Evolutionary conservation across 179 eudicot species (phyloP), one percentile per base, ranked within the genome.

Genomic region (Kewa caespitosa): DNA sequence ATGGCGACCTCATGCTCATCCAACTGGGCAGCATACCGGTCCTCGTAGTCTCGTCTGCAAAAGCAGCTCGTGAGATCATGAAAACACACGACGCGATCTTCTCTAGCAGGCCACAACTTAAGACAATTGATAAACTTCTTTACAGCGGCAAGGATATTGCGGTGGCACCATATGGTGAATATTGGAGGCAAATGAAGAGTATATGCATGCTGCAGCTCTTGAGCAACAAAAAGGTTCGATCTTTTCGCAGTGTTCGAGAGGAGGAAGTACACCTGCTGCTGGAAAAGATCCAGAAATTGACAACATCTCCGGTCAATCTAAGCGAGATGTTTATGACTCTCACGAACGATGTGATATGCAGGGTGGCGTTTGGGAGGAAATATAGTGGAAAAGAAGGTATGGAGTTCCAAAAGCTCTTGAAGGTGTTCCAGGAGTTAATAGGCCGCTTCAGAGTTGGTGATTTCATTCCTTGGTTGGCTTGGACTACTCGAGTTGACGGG

Each of bases 401-500:
- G n/a, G n/a, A n/a, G n/a, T n/a, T n/a, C n/a, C n/a, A n/a, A n/a
- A n/a, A n/a, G n/a, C n/a, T n/a, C n/a, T n/a, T n/a, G n/a, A n/a
- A n/a, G n/a, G n/a, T n/a, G n/a, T n/a, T n/a, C n/a, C n/a, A n/a
- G n/a, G n/a, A n/a, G n/a, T n/a, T n/a, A n/a, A n/a, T n/a, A n/a
- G n/a, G n/a, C n/a, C n/a, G n/a, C n/a, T n/a, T n/a, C n/a, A n/a
- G n/a, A n/a, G n/a, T n/a, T n/a, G n/a, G n/a, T 18, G 42, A 64
- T 59, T 0, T 72, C 69, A 81, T 78, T 10, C 86, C 76, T 32
- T 85, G 86, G 88, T 76, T 84, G 7, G 76, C 76, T 6, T n/a
- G n/a, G n/a, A n/a, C n/a, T n/a, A n/a, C n/a, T n/a, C n/a, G n/a
- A n/a, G n/a, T n/a, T n/a, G n/a, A n/a, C n/a, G n/a, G n/a, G n/a